Evolutionary conservation across 169 alveolate genomes (phyloP).

Genomic region (Babesia ovis): DNA sequence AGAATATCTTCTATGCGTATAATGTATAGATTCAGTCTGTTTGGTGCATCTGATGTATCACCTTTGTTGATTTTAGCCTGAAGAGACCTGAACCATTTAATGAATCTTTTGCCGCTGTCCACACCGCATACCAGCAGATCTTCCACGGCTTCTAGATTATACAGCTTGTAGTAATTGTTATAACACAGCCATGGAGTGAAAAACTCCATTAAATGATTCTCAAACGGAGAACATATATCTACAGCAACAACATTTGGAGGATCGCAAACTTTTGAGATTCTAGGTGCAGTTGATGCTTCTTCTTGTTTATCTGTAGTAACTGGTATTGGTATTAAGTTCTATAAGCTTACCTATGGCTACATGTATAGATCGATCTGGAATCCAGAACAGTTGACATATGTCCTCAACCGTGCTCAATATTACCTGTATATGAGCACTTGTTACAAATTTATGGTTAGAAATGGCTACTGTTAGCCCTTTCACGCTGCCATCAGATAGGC

Average conservation of each 20-base stretch:
- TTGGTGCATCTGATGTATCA: not conserved
- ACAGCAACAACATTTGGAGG: not conserved
- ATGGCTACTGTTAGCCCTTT: not conserved
- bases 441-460: slow-evolving; percentile 19
- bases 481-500: not conserved
- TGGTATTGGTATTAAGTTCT: not conserved
- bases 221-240: slow-evolving; percentile 24
- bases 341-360: slow-evolving; percentile 20
- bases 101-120: slow-evolving; percentile 38
- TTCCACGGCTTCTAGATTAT: slow-evolving; percentile 17
- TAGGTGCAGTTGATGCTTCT: not conserved
- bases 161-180: slow-evolving; percentile 3
- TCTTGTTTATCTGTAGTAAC: slow-evolving; percentile 11
- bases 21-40: slow-evolving; percentile 29
- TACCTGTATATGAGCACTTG: not conserved
- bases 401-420: slow-evolving; percentile 27
- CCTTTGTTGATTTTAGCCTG: not conserved
- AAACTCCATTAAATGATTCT: slow-evolving; percentile 2
- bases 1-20: slow-evolving; percentile 50
- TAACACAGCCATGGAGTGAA: slow-evolving; percentile 18
- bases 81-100: slow-evolving; percentile 38
- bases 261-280: not conserved
- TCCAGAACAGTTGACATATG: slow-evolving; percentile 24
- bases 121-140: slow-evolving; percentile 36
- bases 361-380: slow-evolving; percentile 8